Conservation (phyloP, 2,329 filamentous ascomycete genomes). For the Helicocarpus griseus region DNA sequence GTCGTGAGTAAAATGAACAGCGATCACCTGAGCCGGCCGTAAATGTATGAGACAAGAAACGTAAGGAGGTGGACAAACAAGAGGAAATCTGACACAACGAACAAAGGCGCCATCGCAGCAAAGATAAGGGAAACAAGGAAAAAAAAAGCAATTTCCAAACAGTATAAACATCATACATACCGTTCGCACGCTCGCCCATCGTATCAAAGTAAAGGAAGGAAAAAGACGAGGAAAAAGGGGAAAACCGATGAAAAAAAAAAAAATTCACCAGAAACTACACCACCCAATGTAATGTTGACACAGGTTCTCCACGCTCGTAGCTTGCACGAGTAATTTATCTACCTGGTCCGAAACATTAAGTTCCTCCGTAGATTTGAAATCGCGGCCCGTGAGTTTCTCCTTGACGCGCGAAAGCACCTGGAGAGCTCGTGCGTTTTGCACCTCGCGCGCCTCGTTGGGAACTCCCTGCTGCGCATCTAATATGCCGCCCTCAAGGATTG, state of each 20-base stretch:
- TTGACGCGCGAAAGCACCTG: slow-evolving; percentile 87
- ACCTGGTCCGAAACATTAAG: slow-evolving; percentile 80
- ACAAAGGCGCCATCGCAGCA: background rate
- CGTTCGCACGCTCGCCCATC: background rate
- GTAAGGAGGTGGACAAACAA: no score
- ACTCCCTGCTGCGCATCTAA: slow-evolving; percentile 33
- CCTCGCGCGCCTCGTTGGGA: slow-evolving; percentile 50
- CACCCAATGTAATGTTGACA: slow-evolving; percentile 99
- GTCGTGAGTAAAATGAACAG: no score
- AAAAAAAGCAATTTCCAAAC: background rate
- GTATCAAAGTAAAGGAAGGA: background rate
- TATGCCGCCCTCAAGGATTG: slow-evolving; percentile 53
- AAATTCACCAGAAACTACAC: slow-evolving; percentile 87
- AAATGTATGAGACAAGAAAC: no score
- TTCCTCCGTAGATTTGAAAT: slow-evolving; percentile 82
- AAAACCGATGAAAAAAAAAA: no score
- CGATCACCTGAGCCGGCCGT: no score
- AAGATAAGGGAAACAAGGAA: background rate
- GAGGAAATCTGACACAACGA: background rate
- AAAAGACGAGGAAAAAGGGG: background rate
- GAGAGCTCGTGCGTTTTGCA: slow-evolving; percentile 84
- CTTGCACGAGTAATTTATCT: slow-evolving; percentile 87
- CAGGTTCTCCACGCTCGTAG: slow-evolving; percentile 91
- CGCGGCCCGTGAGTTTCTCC: slow-evolving; percentile 88
- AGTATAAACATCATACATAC: background rate